Evolutionary conservation across 805 yeast species (phyloP), one percentile per base, ranked within the genome.

Genomic region (Yarrowia hollandica): DNA sequence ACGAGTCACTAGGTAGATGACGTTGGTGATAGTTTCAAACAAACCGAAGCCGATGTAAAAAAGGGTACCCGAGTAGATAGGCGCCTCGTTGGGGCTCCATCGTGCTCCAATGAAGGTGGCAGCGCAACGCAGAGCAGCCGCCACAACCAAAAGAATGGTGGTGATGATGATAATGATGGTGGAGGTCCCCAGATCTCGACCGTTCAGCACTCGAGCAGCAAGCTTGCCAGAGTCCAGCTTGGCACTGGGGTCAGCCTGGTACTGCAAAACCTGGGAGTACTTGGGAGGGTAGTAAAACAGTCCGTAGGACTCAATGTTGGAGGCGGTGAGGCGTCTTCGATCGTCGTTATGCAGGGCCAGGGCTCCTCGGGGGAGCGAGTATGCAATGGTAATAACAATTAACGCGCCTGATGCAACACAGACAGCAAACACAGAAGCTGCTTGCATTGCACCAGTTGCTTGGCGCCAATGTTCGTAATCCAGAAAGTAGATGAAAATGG

Each of bases 1-100:
- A 69, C 95, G 79, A n/a, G 83, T 82, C 30, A 83, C 66, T 60
- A 87, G 69, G 68, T 83, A 85, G 37, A 83, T 62, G 10, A 82
- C 59, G 63, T 84, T 79, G 60, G 83, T 81, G 26, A 84, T 65
- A 0, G 77, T 73, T 72, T 87, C 94, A 50, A 84, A 73, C 4
- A 78, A 80, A 31, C 91, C 91, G 82, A 88, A 86, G 65, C 81
- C 73, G 25, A 83, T 74, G 69, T 85, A 86, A 82, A 84, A 81
- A 21, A 82, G 33, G n/a, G 44, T 37, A 11, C 34, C 34, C 18
- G 42, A 35, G 44, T 52, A 52, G 35, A 52, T 52, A 25, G 58
- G 42, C 25, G 31, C 26, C 44, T 9, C 44, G 19, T 52, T 7
- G 25, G 44, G 58, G 5, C 5, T 9, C 58, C 58, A 52, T 18